These are phyloP conservation scores for Blastobotrys indianensis DNA, from an alignment of 1,139 yeast species.

Conservation along the genomic window DNA sequence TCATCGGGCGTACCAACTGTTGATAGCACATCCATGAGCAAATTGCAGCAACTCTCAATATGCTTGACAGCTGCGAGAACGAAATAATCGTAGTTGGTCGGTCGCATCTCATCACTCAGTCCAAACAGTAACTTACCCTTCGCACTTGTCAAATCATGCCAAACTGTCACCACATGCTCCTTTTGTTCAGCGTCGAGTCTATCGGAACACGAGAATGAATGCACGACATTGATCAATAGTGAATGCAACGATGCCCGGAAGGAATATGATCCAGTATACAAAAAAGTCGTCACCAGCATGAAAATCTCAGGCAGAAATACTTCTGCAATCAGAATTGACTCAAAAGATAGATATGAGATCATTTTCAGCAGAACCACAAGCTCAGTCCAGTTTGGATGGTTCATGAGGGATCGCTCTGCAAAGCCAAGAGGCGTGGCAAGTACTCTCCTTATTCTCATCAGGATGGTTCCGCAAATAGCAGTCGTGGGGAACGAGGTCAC, in stretches of 20 bases:
- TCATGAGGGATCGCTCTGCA: conserved; percentile 37
- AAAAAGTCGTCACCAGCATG: conserved; percentile 60
- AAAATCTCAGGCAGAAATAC: conserved; percentile 68
- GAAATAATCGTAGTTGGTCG: conserved; percentile 38
- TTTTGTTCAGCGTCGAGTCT: conserved; percentile 43
- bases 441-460: conserved; percentile 45
- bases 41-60: conserved; percentile 60
- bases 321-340: conserved; percentile 59
- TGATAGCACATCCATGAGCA: conserved; percentile 55
- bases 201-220: conserved; percentile 61
- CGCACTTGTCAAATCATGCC: conserved; percentile 60
- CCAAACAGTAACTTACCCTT: conserved; percentile 75
- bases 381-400: conserved; percentile 68
- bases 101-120: conserved; percentile 56
- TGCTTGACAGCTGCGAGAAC: conserved; percentile 49
- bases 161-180: conserved; percentile 45
- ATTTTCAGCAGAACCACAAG: conserved; percentile 63
- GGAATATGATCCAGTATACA: conserved; percentile 68
- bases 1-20: conserved; percentile 43
- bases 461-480: conserved; percentile 63
- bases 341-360: conserved; percentile 65
- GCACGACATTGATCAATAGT: conserved; percentile 62
- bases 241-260: conserved; percentile 63
- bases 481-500: conserved; percentile 63
- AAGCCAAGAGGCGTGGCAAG: conserved; percentile 45